Percentiles rank a stretch among this genome's conserved stretches.
Conservation (phyloP, 257 asterid species). For the Knoxia roxburghii region DNA sequence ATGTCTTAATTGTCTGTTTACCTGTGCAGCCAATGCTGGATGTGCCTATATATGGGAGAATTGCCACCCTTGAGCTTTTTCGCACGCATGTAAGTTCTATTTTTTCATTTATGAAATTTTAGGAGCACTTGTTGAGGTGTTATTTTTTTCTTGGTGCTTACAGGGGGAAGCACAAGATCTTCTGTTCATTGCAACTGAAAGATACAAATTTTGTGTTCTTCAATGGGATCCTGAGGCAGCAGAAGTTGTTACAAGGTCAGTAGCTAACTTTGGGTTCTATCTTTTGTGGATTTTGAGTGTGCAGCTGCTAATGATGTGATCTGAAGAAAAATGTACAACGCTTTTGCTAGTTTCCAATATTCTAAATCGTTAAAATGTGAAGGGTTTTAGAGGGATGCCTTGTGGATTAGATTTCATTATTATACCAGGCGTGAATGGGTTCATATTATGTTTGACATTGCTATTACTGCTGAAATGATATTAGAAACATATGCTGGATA, state of each 20-base stretch:
- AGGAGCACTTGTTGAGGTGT: conserved; percentile 1
- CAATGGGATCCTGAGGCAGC: conserved; percentile 83
- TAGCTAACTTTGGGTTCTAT: background rate
- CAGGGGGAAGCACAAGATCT: conserved; percentile 97
- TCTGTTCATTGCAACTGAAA: conserved; percentile 81
- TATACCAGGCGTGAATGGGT: background rate
- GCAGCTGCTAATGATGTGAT: background rate
- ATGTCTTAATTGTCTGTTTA: conserved; percentile 16
- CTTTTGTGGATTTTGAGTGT: background rate
- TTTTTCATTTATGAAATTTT: conserved; percentile 14
- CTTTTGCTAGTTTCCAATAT: background rate
- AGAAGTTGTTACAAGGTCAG: conserved; percentile 78
- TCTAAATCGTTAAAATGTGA: background rate
- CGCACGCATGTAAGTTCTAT: conserved; percentile 85
- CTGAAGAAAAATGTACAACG: background rate
- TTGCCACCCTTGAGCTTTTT: conserved; percentile 95
- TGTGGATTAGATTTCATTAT: background rate
- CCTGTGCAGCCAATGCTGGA: conserved; percentile 87
- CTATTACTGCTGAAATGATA: background rate
- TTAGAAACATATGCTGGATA: background rate
- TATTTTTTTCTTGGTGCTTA: conserved; percentile 2
- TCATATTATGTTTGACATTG: background rate
- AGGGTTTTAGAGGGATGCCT: background rate
- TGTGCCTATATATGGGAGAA: conserved; percentile 98
- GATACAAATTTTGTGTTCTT: conserved; percentile 86